A percentile compares a stretch with the other conserved stretches of the same genome.
Evolutionary conservation across 1,284 basidiomycete species (phyloP).

Genomic region (Cutaneotrichosporon cavernicola): DNA sequence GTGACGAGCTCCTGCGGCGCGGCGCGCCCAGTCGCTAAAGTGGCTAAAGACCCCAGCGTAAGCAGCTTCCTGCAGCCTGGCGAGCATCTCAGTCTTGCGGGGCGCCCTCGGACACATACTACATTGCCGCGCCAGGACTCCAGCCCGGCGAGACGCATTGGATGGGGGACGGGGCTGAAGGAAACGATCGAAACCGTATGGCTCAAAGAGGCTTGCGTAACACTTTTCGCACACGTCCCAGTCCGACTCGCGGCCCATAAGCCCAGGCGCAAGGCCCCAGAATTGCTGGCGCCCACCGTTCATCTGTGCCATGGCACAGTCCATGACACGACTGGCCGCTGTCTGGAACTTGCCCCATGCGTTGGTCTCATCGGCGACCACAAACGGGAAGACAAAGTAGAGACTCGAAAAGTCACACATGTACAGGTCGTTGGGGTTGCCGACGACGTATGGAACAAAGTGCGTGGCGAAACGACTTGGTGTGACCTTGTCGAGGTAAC

Average conservation of each 20-base stretch:
- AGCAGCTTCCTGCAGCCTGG: background rate
- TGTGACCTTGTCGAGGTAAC: background rate
- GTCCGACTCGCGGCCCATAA: background rate
- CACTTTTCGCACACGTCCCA: constrained; percentile 8
- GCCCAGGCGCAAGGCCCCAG: background rate
- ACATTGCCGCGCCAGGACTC: background rate
- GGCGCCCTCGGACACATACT: background rate
- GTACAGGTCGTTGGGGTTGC: background rate
- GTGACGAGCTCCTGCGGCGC: background rate
- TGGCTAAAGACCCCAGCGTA: background rate
- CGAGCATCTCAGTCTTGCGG: background rate
- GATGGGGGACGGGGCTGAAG: constrained; percentile 1
- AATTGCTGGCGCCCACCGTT: background rate
- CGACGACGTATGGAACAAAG: background rate
- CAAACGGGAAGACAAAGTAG: background rate
- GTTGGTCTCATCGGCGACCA: background rate
- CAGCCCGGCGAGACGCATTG: background rate
- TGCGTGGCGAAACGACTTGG: background rate
- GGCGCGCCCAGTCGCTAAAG: background rate
- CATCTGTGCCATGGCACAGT: constrained; percentile 4
- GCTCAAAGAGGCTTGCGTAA: constrained; percentile 5
- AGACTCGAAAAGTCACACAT: constrained; percentile 8
- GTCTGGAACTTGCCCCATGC: constrained; percentile 1
- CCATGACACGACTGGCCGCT: constrained; percentile 2
- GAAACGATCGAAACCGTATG: background rate